A percentile compares a stretch with the other conserved stretches of the same genome.
Evolutionary conservation across 768 basidiomycete species (phyloP).

Genomic region (Sporobolomyces roseus): DNA sequence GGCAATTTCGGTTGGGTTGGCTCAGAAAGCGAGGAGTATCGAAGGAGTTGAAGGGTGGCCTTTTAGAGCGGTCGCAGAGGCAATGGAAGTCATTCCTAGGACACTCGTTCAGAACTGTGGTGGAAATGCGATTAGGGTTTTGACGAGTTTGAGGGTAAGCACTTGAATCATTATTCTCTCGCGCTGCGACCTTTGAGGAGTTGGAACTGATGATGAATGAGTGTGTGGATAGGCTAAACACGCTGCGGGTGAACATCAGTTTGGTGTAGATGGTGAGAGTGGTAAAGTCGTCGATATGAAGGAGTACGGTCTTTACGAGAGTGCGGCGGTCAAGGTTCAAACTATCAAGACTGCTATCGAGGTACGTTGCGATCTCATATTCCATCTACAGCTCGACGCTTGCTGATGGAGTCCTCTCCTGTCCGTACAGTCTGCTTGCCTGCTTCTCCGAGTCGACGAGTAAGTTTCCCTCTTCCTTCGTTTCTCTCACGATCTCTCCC

Average conservation of each 20-base stretch:
- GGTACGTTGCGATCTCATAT: constrained; percentile 22
- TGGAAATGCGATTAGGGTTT: constrained; percentile 84
- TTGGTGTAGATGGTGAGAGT: constrained; percentile 93
- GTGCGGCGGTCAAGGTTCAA: constrained; percentile 96
- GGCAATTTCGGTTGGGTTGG: constrained; percentile 83
- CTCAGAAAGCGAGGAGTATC: constrained; percentile 67
- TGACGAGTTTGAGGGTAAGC: constrained; percentile 88
- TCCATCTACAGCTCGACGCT: background rate
- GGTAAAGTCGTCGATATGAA: constrained; percentile 97
- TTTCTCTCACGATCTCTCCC: background rate
- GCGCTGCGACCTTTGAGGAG: too few relatives aligned
- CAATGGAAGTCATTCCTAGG: constrained; percentile 94
- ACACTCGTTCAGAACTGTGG: constrained; percentile 93
- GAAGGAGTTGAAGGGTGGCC: constrained; percentile 88
- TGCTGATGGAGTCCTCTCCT: background rate
- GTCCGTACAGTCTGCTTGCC: constrained; percentile 31
- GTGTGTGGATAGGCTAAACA: constrained; percentile 72
- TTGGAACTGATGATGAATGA: background rate
- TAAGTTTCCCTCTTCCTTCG: background rate
- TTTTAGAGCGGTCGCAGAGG: constrained; percentile 85
- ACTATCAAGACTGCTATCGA: constrained; percentile 96
- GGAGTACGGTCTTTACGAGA: constrained; percentile 85
- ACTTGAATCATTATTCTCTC: constrained; percentile 24
- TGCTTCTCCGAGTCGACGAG: constrained; percentile 42
- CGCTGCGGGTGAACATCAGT: constrained; percentile 80